These are phyloP conservation scores for Russula dissimulans DNA, from an alignment of 768 basidiomycete species.

Conservation along the genomic window DNA sequence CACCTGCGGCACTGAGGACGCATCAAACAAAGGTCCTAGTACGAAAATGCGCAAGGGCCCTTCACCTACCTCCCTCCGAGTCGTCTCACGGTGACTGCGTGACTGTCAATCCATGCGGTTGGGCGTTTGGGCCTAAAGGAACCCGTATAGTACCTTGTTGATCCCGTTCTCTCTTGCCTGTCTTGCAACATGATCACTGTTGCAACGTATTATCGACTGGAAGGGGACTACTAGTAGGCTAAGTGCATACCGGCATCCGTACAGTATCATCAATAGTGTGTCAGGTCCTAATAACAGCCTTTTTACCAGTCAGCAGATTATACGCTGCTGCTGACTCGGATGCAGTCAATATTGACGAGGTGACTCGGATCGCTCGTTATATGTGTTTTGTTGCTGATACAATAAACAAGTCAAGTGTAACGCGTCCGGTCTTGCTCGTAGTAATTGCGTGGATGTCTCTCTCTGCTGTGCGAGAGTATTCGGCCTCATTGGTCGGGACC, in stretches of 20 bases:
- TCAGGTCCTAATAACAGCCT: background rate
- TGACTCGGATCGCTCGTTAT: background rate
- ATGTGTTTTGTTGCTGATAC: background rate
- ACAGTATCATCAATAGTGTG: background rate
- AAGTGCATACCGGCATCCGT: background rate
- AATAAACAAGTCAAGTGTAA: background rate
- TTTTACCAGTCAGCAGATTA: background rate
- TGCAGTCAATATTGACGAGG: background rate
- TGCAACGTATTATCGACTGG: background rate
- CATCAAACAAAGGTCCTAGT: no score
- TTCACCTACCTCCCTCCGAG: no score
- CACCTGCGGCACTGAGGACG: no score
- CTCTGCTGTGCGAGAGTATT: slow-evolving; percentile 3
- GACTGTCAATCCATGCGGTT: no score
- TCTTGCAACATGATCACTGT: background rate
- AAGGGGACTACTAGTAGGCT: background rate
- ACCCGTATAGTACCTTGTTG: no score
- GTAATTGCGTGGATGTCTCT: background rate
- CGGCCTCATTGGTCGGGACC: background rate
- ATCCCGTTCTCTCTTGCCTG: background rate
- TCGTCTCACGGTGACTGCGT: no score
- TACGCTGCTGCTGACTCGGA: background rate
- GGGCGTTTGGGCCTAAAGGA: no score
- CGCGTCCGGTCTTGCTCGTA: background rate
- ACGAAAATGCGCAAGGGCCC: no score